Evolutionary conservation across 192 early-diverging fungal species (phyloP).

Genomic region (Linnemannia elongata): DNA sequence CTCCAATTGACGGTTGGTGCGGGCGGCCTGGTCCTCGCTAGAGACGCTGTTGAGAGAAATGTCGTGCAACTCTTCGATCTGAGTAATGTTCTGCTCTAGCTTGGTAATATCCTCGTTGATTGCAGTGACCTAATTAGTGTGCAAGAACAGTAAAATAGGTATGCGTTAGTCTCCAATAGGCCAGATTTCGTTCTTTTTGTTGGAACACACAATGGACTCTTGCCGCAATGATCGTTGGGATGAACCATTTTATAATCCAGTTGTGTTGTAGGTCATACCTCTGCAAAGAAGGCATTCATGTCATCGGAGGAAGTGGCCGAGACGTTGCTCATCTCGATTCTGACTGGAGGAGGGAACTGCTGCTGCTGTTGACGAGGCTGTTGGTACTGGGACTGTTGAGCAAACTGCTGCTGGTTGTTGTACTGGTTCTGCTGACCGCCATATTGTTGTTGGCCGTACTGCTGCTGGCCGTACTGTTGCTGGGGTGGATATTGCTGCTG

Average conservation of each 20-base stretch:
- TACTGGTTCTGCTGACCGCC: constrained; percentile 5
- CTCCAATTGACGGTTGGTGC: constrained; percentile 52
- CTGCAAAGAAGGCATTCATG: constrained; percentile 42
- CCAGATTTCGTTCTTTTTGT: no score
- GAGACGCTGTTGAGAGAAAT: constrained; percentile 52
- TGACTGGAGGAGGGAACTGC: constrained; percentile 31
- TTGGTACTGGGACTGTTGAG: constrained; percentile 8
- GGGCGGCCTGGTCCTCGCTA: constrained; percentile 39
- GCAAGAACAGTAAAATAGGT: background rate
- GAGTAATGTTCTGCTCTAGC: constrained; percentile 50
- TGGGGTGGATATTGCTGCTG: constrained; percentile 20
- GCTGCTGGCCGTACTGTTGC: constrained; percentile 18
- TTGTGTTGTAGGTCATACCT: constrained; percentile 19
- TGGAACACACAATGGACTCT: no score
- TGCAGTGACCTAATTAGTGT: constrained; percentile 32
- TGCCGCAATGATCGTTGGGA: no score
- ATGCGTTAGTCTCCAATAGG: background rate
- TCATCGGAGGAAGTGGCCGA: constrained; percentile 15
- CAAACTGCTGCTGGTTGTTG: constrained; percentile 14
- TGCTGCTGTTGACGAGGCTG: constrained; percentile 10
- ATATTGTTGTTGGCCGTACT: constrained; percentile 29
- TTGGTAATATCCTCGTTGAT: constrained; percentile 42
- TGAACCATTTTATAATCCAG: no score
- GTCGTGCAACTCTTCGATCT: constrained; percentile 54
- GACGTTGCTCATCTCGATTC: constrained; percentile 48